phyloP scores from a whole-genome alignment of 1,284 basidiomycete genomes.

The Neolentinus lepideus region DNA sequence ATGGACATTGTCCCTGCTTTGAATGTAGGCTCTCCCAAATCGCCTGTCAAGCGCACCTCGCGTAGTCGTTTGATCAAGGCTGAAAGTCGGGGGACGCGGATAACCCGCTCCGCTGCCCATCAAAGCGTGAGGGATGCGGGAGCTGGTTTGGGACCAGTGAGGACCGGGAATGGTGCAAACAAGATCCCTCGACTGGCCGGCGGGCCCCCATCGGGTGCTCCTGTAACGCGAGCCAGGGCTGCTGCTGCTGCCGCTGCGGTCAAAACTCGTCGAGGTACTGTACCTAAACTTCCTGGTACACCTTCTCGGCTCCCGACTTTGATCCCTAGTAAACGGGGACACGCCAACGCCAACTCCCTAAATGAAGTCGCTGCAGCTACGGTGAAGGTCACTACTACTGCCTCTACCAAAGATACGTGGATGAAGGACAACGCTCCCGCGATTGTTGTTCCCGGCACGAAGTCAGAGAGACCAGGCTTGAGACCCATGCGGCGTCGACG shows the following conservation, averaged over 20 bases:
- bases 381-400: slow-evolving; percentile 26
- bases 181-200: slow-evolving; percentile 71
- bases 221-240: slow-evolving; percentile 24
- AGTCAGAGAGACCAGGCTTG: slow-evolving; percentile 62
- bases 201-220: slow-evolving; percentile 23
- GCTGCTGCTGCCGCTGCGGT: slow-evolving; percentile 29
- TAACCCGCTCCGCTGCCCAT: slow-evolving; percentile 63
- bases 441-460: slow-evolving; percentile 60
- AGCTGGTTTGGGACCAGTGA: slow-evolving; percentile 17
- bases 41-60: slow-evolving; percentile 23
- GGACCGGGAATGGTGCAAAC: slow-evolving; percentile 48
- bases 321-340: slow-evolving; percentile 40
- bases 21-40: slow-evolving; percentile 28
- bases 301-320: slow-evolving; percentile 71
- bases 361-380: slow-evolving; percentile 35
- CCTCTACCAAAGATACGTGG: slow-evolving; percentile 49
- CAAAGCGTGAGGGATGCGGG: slow-evolving; percentile 37
- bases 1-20: slow-evolving; percentile 60
- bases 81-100: slow-evolving; percentile 63
- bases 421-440: slow-evolving; percentile 63
- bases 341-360: slow-evolving; percentile 33
- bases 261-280: slow-evolving; percentile 22
- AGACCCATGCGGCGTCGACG: slow-evolving; percentile 63
- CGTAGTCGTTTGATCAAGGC: slow-evolving; percentile 27
- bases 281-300: slow-evolving; percentile 46